A percentile compares a stretch with the other conserved stretches of the same genome.
These are phyloP conservation scores for Eucalyptus sp. DNA, from an alignment of 345 rosid species.

Conservation along the genomic window DNA sequence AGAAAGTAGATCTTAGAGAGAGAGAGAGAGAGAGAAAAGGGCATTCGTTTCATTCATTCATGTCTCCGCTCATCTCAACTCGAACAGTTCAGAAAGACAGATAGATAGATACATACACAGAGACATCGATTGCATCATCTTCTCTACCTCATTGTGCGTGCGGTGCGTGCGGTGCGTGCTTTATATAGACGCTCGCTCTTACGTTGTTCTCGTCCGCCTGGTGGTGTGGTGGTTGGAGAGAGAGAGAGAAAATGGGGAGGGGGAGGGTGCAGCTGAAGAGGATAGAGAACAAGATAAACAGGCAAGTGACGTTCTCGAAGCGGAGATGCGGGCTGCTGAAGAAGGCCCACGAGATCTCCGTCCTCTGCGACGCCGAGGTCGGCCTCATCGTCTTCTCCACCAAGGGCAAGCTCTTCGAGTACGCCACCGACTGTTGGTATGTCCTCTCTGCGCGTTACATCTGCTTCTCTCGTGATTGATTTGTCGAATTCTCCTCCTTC, in stretches of 20 bases:
- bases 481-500: background rate
- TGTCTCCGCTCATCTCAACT: background rate
- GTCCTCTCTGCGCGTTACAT: background rate
- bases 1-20: background rate
- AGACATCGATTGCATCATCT: background rate
- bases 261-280: conserved; percentile 48
- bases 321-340: conserved; percentile 44
- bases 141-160: background rate
- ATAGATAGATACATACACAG: background rate
- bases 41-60: background rate
- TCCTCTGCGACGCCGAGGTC: conserved; percentile 55
- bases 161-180: background rate
- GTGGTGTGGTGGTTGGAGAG: background rate
- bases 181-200: background rate
- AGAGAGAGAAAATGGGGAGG: background rate
- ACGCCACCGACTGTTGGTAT: conserved; percentile 40
- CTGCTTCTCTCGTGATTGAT: background rate
- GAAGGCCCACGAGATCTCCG: conserved; percentile 66
- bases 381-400: conserved; percentile 52
- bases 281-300: conserved; percentile 59
- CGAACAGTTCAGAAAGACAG: background rate
- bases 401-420: conserved; percentile 51
- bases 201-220: background rate
- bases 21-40: background rate
- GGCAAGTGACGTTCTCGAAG: conserved; percentile 59